A percentile compares a stretch with the other conserved stretches of the same genome.
Conservation (phyloP, 805 yeast genomes). For the Metschnikowia cerradonensis region DNA sequence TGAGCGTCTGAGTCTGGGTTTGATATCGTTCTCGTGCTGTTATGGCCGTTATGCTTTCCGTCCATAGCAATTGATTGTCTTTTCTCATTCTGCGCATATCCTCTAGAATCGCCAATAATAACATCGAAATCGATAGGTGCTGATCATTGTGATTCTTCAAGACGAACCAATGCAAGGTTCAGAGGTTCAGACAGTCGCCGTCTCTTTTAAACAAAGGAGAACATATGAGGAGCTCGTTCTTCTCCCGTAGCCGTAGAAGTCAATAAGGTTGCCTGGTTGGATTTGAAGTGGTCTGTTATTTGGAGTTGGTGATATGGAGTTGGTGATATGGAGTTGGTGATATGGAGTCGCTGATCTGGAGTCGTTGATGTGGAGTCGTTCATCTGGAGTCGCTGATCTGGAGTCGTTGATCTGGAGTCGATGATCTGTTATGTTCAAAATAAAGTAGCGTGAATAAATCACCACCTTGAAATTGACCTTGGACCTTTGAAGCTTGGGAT, state of each 20-base stretch:
- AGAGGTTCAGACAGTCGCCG: slow-evolving; percentile 53
- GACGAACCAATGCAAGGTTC: slow-evolving; percentile 47
- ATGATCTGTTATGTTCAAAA: slow-evolving; percentile 75
- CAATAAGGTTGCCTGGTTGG: slow-evolving; percentile 18
- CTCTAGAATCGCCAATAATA: slow-evolving; percentile 67
- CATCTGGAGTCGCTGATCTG: slow-evolving; percentile 58
- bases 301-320: too few relatives aligned
- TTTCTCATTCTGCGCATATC: slow-evolving; percentile 78
- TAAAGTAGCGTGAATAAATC: slow-evolving; percentile 80
- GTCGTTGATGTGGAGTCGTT: too few relatives aligned
- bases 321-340: too few relatives aligned
- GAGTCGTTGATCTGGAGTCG: slow-evolving; percentile 37
- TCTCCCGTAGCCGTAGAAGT: slow-evolving; percentile 10
- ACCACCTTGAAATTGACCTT: slow-evolving; percentile 62
- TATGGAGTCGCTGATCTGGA: too few relatives aligned
- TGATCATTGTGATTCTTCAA: slow-evolving; percentile 72
- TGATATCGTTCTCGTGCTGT: slow-evolving; percentile 68
- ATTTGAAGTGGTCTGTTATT: slow-evolving; percentile 49
- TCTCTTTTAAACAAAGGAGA: slow-evolving; percentile 64
- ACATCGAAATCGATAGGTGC: slow-evolving; percentile 80
- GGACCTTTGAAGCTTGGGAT: slow-evolving; percentile 46
- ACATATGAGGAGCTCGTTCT: slow-evolving; percentile 59
- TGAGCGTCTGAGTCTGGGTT: slow-evolving; percentile 81
- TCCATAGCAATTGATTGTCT: slow-evolving; percentile 90
- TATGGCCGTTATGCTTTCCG: slow-evolving; percentile 67